phyloP scores from a whole-genome alignment of 805 yeast species.

The Blastobotrys mokoenaii region DNA sequence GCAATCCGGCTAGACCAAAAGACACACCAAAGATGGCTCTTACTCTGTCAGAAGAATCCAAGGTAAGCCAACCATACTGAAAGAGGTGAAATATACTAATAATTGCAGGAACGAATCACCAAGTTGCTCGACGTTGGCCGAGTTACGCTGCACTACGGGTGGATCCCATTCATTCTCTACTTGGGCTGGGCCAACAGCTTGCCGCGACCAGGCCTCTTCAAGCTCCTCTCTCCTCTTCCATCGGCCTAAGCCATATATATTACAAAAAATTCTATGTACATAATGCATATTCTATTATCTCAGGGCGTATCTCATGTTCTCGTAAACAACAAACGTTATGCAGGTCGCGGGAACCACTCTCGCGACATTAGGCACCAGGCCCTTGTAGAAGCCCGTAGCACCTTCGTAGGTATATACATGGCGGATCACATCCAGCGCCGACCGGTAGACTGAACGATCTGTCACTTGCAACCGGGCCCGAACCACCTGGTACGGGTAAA shows the following conservation, averaged over 20 bases:
- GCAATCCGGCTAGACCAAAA: neutral
- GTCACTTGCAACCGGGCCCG: slow-evolving; percentile 65
- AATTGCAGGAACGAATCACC: slow-evolving; percentile 67
- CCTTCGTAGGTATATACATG: slow-evolving; percentile 46
- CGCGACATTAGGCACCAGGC: slow-evolving; percentile 65
- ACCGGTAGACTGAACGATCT: slow-evolving; percentile 24
- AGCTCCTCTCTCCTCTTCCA: slow-evolving; percentile 63
- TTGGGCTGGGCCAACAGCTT: slow-evolving; percentile 79
- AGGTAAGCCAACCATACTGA: slow-evolving; percentile 22
- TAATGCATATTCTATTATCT: neutral
- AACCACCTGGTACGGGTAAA: slow-evolving; percentile 81
- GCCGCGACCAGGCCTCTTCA: slow-evolving; percentile 74
- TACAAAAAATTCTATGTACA: neutral
- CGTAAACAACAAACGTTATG: slow-evolving; percentile 81
- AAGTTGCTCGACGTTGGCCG: slow-evolving; percentile 76
- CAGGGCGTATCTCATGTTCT: slow-evolving; percentile 26
- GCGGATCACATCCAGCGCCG: slow-evolving; percentile 28
- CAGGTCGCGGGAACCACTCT: slow-evolving; percentile 92
- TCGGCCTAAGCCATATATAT: slow-evolving; percentile 40
- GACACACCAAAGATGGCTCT: neutral
- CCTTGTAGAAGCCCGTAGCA: slow-evolving; percentile 67
- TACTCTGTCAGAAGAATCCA: slow-evolving; percentile 31
- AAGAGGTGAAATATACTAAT: neutral
- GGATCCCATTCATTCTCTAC: slow-evolving; percentile 92
- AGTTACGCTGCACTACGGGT: slow-evolving; percentile 88